Evolutionary conservation across 441 rosid species (phyloP), one percentile per base, ranked within the genome.

Genomic region (Rhodomyrtus psidioides): DNA sequence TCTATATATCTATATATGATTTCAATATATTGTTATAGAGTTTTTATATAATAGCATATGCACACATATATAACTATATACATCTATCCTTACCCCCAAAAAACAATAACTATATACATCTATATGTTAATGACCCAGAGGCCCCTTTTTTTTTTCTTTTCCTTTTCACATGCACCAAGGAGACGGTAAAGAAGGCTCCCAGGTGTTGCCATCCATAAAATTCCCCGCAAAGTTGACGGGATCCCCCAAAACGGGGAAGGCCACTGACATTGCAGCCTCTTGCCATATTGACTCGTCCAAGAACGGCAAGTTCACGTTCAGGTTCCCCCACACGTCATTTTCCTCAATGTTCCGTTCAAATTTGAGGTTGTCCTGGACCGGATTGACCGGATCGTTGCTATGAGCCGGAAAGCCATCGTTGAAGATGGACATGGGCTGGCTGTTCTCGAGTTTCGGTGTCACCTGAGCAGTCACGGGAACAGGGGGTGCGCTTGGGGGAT

Each of bases 251-350:
- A 91, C 91, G 39, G 96, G 95, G 53, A 94, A 92, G 86, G 93
- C 98, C 59, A 94, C 53, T 7, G 98, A 94, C 95, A 92, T 90
- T 62, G 95, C 95, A 16, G 99, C 98, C 84, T 96, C 98, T 75
- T 84, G 89, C 99, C 99, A 97, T 55, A 97, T 96, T 0, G 98
- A 97, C 21, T 94, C 97, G 83, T 95, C 97, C 8, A 87, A 85
- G n/a, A 92, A 88, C 15, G 98, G 97, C 86, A 93, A 88, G 83
- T 91, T 92, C 42, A 89, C 88, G 82, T 88, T 92, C 90, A 93
- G 86, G 82, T 94, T 90, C 53, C 89, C 93, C 98, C 94, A 93
- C 12, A 92, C 44, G 57, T 90, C 93, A 12, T 93, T 85, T 28
- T 82, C 91, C 57, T 88, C 90, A 49, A 90, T 89, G 82, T 56